phyloP scores from a whole-genome alignment of 2,329 filamentous ascomycete genomes.

The Pseudogymnoascus sp. region DNA sequence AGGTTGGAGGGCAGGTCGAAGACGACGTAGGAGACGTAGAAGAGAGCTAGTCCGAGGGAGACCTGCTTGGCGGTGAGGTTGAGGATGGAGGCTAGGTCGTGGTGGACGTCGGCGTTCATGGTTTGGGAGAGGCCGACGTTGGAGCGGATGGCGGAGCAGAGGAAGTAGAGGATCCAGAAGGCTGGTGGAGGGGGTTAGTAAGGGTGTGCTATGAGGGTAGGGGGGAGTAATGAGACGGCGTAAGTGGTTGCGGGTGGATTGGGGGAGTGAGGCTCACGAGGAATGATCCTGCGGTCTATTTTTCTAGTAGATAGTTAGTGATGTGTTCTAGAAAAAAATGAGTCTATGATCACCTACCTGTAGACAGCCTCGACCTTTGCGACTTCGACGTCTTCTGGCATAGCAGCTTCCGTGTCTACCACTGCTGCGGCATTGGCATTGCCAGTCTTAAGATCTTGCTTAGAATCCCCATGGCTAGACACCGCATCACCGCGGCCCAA shows the following conservation, averaged over 20 bases:
- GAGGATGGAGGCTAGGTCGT: slow-evolving; percentile 69
- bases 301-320: slow-evolving; percentile 29
- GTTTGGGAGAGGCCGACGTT: slow-evolving; percentile 93
- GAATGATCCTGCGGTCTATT: slow-evolving; percentile 50
- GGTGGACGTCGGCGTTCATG: slow-evolving; percentile 66
- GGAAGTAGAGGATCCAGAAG: slow-evolving; percentile 86
- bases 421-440: slow-evolving; percentile 3
- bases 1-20: slow-evolving; percentile 87
- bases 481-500: neutral
- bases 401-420: neutral
- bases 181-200: slow-evolving; percentile 37
- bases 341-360: slow-evolving; percentile 24
- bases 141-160: slow-evolving; percentile 84
- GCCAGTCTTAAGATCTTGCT: neutral
- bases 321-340: neutral
- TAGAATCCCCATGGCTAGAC: neutral
- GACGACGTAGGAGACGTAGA: slow-evolving; percentile 87
- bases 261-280: slow-evolving; percentile 28
- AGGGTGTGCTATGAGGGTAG: neutral
- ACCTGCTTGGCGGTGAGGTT: slow-evolving; percentile 65
- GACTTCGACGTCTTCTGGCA: slow-evolving; percentile 21
- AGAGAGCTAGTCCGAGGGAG: slow-evolving; percentile 76
- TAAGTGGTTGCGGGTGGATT: neutral
- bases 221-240: slow-evolving; percentile 7
- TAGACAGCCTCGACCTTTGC: slow-evolving; percentile 32